Conservation (phyloP, 139 green algal species). For the Zygnema cylindricum region DNA sequence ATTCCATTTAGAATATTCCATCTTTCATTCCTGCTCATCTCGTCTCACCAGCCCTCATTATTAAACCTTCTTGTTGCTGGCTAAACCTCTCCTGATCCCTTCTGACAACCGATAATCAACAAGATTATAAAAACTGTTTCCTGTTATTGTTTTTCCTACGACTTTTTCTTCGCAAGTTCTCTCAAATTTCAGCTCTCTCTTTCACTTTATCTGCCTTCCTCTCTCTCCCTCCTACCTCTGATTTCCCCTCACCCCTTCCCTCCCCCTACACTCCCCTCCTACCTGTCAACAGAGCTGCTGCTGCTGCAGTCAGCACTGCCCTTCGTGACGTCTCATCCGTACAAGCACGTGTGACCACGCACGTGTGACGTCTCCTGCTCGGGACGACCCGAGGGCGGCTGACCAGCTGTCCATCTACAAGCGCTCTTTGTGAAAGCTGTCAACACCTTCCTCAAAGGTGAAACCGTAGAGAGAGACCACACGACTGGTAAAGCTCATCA, state of each 20-base stretch:
- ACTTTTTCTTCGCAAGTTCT: not conserved
- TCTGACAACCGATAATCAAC: too few species aligned
- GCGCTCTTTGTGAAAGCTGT: not conserved
- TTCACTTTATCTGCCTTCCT: too few species aligned
- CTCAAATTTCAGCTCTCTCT: not conserved
- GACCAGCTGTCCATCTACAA: not conserved
- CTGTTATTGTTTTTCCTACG: not conserved
- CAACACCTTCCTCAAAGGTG: not conserved
- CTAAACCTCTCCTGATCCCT: too few species aligned
- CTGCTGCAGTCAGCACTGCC: not conserved
- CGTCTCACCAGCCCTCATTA: too few species aligned
- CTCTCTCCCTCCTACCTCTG: too few species aligned
- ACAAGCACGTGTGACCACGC: not conserved
- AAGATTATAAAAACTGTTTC: too few species aligned
- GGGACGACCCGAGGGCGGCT: not conserved
- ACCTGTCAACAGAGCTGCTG: not conserved
- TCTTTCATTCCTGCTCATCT: too few species aligned
- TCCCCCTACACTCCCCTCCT: conserved; percentile 27
- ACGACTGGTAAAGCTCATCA: too few species aligned
- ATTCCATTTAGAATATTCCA: too few species aligned
- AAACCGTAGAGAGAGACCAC: too few species aligned
- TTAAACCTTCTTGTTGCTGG: too few species aligned
- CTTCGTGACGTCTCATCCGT: not conserved
- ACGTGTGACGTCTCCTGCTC: conserved; percentile 14
- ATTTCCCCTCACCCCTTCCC: not conserved